Conservation (phyloP, 441 rosid genomes). For the Erysimum pusillum region DNA sequence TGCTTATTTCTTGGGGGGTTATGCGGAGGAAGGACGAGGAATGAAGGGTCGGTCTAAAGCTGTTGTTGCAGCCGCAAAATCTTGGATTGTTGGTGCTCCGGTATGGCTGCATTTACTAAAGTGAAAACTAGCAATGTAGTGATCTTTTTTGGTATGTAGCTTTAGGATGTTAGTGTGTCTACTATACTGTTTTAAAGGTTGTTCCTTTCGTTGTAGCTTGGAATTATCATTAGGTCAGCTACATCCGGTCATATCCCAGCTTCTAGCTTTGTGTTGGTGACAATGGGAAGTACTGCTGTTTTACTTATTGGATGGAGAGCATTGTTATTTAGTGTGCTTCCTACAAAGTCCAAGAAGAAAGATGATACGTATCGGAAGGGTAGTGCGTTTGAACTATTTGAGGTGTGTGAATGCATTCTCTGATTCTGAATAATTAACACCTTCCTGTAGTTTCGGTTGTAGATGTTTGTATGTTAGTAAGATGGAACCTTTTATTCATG, state of each 20-base stretch:
- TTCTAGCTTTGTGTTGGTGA: conserved; percentile 67
- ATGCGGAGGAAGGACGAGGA: conserved; percentile 85
- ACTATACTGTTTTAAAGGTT: not conserved
- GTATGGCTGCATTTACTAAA: conserved; percentile 53
- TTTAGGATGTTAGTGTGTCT: conserved; percentile 2
- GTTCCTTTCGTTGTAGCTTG: conserved; percentile 62
- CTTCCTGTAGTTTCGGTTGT: not conserved
- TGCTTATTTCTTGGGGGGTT: conserved; percentile 93
- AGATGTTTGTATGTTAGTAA: not conserved
- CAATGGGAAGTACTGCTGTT: conserved; percentile 89
- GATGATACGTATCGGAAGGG: conserved; percentile 76
- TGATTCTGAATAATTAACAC: not conserved
- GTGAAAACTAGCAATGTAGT: conserved; percentile 2
- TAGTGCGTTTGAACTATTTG: conserved; percentile 88
- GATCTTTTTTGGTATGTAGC: not conserved
- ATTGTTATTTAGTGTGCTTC: conserved; percentile 63
- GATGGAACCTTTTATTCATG: not conserved
- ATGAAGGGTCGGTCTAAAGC: conserved; percentile 81
- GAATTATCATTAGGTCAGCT: conserved; percentile 69
- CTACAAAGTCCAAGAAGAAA: conserved; percentile 63
- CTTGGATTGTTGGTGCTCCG: conserved; percentile 86
- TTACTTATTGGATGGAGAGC: conserved; percentile 88
- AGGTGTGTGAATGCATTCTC: conserved; percentile 56
- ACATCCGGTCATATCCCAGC: conserved; percentile 72
- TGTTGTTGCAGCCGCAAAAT: conserved; percentile 76